Evolutionary conservation across 345 rosid species (phyloP).

Genomic region (Carallia brachiata): DNA sequence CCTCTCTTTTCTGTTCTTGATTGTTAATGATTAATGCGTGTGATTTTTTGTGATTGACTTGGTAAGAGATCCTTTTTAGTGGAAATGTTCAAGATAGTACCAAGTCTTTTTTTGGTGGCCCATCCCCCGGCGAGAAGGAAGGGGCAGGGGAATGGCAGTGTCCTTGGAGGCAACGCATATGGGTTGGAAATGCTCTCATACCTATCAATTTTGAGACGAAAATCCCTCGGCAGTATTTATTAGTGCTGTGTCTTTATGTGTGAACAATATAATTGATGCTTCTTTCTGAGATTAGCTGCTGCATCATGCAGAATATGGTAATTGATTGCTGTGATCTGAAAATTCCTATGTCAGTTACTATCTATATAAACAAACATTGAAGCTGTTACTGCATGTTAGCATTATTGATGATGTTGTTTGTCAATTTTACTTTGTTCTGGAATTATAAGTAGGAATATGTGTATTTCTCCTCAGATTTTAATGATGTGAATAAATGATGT

Average conservation of each 20-base stretch:
- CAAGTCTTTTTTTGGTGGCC: not conserved
- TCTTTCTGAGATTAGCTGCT: not conserved
- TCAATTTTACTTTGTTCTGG: too few species aligned
- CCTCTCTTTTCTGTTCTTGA: conserved; percentile 22
- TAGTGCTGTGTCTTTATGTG: not conserved
- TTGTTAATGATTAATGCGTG: not conserved
- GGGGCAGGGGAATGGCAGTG: too few species aligned
- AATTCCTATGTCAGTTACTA: not conserved
- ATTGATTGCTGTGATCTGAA: not conserved
- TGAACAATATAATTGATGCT: too few species aligned
- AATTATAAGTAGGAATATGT: too few species aligned
- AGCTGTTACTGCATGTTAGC: too few species aligned
- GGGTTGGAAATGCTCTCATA: not conserved
- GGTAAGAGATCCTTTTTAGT: conserved; percentile 1
- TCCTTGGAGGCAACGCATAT: too few species aligned
- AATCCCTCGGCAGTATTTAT: not conserved
- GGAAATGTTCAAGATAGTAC: not conserved
- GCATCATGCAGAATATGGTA: not conserved
- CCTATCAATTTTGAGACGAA: not conserved
- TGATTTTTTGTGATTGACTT: not conserved
- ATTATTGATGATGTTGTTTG: too few species aligned
- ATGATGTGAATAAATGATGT: too few species aligned
- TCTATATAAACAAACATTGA: not conserved
- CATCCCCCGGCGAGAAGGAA: not conserved
- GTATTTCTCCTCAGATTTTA: too few species aligned